Evolutionary conservation across 768 basidiomycete genomes (phyloP).

Genomic region (Boletus bicolor): DNA sequence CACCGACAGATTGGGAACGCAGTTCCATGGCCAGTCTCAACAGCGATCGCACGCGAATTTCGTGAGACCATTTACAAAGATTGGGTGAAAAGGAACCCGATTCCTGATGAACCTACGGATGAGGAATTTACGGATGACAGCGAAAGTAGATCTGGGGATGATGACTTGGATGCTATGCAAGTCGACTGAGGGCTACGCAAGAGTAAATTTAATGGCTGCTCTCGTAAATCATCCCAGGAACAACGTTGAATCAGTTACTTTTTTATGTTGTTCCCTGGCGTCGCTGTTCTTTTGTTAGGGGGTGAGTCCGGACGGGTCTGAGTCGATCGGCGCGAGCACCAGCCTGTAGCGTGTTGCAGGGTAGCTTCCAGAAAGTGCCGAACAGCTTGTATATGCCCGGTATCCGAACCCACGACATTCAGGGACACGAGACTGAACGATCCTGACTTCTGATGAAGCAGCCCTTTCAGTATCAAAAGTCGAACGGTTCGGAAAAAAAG

Average conservation of each 20-base stretch:
- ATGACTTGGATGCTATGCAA: constrained; percentile 20
- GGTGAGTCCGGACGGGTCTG: neutral
- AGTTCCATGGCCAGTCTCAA: constrained; percentile 62
- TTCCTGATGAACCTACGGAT: constrained; percentile 21
- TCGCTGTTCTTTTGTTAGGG: neutral
- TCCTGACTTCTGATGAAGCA: neutral
- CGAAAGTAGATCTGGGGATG: neutral
- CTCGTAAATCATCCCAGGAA: neutral
- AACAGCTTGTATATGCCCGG: neutral
- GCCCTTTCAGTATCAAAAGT: neutral
- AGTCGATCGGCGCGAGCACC: neutral
- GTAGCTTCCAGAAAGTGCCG: neutral
- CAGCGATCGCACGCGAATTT: constrained; percentile 65
- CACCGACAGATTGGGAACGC: constrained; percentile 82
- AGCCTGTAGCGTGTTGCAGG: neutral
- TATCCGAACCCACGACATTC: neutral
- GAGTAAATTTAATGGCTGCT: neutral
- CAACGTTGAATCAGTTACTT: neutral
- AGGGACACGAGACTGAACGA: neutral
- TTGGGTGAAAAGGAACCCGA: constrained; percentile 40
- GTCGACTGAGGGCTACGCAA: constrained; percentile 27
- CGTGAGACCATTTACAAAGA: constrained; percentile 47
- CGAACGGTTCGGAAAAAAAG: neutral
- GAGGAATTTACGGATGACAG: constrained; percentile 26
- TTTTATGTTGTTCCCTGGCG: neutral